Evolutionary conservation across 2,329 filamentous ascomycete genomes (phyloP).

Genomic region (Conoideocrella luteorostrata): DNA sequence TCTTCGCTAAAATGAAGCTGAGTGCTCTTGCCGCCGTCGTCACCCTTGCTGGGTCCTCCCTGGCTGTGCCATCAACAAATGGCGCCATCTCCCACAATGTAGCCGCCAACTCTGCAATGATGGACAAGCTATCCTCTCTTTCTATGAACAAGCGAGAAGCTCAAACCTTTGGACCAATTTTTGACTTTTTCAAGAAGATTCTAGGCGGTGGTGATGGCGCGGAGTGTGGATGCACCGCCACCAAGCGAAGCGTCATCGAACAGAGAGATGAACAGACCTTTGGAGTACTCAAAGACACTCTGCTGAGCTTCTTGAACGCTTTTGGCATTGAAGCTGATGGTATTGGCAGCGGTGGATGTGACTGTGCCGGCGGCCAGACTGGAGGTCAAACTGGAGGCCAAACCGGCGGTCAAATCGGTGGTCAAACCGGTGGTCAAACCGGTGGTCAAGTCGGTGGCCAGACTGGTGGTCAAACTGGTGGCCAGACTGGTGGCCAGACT

Average conservation of each 20-base stretch:
- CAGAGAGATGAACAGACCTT: background rate
- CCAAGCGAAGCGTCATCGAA: background rate
- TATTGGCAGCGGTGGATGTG: conserved; percentile 1
- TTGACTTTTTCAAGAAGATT: background rate
- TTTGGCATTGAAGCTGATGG: background rate
- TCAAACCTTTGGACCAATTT: background rate
- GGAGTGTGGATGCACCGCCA: background rate
- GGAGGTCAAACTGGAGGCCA: background rate
- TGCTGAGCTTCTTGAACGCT: background rate
- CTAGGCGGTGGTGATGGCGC: background rate
- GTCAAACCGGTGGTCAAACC: background rate
- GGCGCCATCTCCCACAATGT: too few species aligned
- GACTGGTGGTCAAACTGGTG: background rate
- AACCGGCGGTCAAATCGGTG: too few species aligned
- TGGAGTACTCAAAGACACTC: background rate
- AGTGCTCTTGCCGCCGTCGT: too few species aligned
- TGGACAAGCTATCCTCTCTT: background rate
- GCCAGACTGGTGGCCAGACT: background rate
- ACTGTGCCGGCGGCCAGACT: too few species aligned
- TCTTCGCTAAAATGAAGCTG: too few species aligned
- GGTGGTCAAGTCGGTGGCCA: background rate
- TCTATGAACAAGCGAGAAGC: background rate
- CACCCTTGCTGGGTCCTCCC: background rate
- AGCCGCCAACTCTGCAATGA: too few species aligned
- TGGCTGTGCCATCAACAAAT: background rate